Percentiles rank a stretch among this genome's conserved stretches.
Conservation (phyloP, 495 filamentous ascomycete species). For the Podospora bellae-mahoneyi region DNA sequence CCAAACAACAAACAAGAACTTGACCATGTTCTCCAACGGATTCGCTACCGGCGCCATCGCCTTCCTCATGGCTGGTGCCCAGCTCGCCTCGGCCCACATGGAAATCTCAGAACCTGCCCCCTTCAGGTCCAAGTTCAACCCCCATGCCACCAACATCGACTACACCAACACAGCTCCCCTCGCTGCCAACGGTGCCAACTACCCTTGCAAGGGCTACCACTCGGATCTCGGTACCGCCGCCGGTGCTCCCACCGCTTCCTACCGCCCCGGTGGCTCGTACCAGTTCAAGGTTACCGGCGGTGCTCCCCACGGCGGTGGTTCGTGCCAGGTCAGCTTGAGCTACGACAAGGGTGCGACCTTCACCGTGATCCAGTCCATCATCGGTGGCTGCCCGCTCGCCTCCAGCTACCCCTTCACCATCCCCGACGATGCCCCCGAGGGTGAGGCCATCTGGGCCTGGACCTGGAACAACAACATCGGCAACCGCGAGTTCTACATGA, state of each 20-base stretch:
- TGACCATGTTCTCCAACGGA: slow-evolving; percentile 39
- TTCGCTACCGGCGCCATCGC: slow-evolving; percentile 29
- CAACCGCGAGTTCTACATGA: slow-evolving; percentile 69
- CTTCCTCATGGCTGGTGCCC: slow-evolving; percentile 30
- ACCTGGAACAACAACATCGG: slow-evolving; percentile 62
- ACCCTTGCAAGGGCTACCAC: slow-evolving; percentile 67
- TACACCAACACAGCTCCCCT: slow-evolving; percentile 61
- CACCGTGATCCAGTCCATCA: slow-evolving; percentile 62
- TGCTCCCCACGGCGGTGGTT: slow-evolving; percentile 61
- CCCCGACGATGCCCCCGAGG: slow-evolving; percentile 56
- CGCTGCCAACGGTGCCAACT: slow-evolving; percentile 46
- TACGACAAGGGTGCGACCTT: slow-evolving; percentile 61
- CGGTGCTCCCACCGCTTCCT: slow-evolving; percentile 47
- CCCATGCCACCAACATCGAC: slow-evolving; percentile 44
- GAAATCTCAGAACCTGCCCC: slow-evolving; percentile 56
- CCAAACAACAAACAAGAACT: neutral
- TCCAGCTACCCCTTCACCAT: slow-evolving; percentile 59
- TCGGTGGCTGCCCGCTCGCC: slow-evolving; percentile 57
- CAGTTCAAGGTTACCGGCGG: slow-evolving; percentile 56
- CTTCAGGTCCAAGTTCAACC: slow-evolving; percentile 52
- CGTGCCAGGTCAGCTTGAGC: slow-evolving; percentile 61
- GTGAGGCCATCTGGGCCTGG: slow-evolving; percentile 63
- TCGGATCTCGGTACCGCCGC: slow-evolving; percentile 47
- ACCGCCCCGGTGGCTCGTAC: slow-evolving; percentile 53
- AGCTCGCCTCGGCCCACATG: slow-evolving; percentile 56